Conservation (phyloP, 2,329 filamentous ascomycete species). For the Aspergillus bombycis region DNA sequence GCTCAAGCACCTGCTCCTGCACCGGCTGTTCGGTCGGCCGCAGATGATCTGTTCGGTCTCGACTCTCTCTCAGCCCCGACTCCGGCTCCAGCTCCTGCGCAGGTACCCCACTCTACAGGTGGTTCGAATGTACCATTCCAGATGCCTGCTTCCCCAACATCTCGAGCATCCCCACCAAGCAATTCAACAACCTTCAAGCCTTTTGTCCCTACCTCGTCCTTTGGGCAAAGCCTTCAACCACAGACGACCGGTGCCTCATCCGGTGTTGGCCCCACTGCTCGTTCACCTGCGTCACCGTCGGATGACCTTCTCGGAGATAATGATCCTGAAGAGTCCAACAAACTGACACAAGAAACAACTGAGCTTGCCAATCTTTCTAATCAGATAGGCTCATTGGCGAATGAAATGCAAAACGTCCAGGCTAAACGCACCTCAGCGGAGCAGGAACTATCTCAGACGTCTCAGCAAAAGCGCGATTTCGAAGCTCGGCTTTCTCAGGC, state of each 20-base stretch:
- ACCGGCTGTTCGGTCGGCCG: constrained; percentile 73
- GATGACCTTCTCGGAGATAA: constrained; percentile 91
- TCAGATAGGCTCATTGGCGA: constrained; percentile 86
- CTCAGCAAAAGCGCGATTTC: constrained; percentile 87
- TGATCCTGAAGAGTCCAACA: constrained; percentile 85
- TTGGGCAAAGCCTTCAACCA: constrained; percentile 78
- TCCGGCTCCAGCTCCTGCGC: constrained; percentile 59
- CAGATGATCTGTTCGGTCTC: constrained; percentile 92
- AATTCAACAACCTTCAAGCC: constrained; percentile 72
- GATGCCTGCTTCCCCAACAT: constrained; percentile 55
- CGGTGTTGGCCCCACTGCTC: constrained; percentile 32
- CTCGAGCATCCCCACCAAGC: constrained; percentile 38
- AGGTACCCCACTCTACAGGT: constrained; percentile 70
- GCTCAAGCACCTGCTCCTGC: constrained; percentile 49
- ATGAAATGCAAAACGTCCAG: constrained; percentile 92
- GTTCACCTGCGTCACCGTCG: constrained; percentile 56
- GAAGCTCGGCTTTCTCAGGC: constrained; percentile 86
- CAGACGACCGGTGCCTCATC: constrained; percentile 71
- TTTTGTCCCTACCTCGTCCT: constrained; percentile 89
- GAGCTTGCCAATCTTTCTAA: constrained; percentile 96
- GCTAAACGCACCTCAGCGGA: constrained; percentile 77
- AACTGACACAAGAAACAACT: constrained; percentile 82
- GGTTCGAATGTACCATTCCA: constrained; percentile 65
- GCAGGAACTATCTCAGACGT: constrained; percentile 78
- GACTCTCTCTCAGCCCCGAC: constrained; percentile 67